These are phyloP conservation scores for Phlegmacium glaucopus DNA, from an alignment of 768 basidiomycete species.

Conservation along the genomic window DNA sequence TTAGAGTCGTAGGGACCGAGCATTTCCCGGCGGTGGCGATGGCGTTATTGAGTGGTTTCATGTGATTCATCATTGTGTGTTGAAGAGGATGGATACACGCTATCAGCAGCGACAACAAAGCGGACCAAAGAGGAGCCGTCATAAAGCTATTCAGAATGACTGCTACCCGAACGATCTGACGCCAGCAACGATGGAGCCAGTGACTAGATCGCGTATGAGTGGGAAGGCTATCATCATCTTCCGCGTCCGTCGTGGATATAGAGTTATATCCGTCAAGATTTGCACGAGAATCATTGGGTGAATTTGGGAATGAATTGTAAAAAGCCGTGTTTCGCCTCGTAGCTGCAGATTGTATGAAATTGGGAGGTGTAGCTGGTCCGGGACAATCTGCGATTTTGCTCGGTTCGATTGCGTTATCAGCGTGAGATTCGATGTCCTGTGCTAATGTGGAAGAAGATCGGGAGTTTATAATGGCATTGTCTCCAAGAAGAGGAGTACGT, in stretches of 20 bases:
- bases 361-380: not conserved
- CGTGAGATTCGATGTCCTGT: not conserved
- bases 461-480: not conserved
- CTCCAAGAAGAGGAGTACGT: constrained; percentile 33
- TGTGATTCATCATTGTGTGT: constrained; percentile 57
- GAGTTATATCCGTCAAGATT: constrained; percentile 30
- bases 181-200: constrained; percentile 4
- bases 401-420: constrained; percentile 1
- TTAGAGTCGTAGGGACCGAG: constrained; percentile 83
- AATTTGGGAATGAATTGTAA: constrained; percentile 68
- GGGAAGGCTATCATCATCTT: constrained; percentile 16
- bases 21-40: constrained; percentile 68
- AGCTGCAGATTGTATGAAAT: constrained; percentile 11
- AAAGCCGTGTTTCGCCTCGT: constrained; percentile 35
- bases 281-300: constrained; percentile 38
- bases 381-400: constrained; percentile 4
- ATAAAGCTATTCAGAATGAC: constrained; percentile 64
- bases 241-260: constrained; percentile 11
- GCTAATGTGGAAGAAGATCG: constrained; percentile 10
- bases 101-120: constrained; percentile 69
- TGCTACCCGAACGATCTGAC: constrained; percentile 27
- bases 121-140: constrained; percentile 87
- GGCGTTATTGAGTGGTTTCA: constrained; percentile 67
- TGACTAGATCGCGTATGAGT: constrained; percentile 3
- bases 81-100: constrained; percentile 79